Percentiles rank a stretch among this genome's conserved stretches.
Conservation (phyloP, 73 alveolate genomes). For the Paramecium sonneborni region DNA sequence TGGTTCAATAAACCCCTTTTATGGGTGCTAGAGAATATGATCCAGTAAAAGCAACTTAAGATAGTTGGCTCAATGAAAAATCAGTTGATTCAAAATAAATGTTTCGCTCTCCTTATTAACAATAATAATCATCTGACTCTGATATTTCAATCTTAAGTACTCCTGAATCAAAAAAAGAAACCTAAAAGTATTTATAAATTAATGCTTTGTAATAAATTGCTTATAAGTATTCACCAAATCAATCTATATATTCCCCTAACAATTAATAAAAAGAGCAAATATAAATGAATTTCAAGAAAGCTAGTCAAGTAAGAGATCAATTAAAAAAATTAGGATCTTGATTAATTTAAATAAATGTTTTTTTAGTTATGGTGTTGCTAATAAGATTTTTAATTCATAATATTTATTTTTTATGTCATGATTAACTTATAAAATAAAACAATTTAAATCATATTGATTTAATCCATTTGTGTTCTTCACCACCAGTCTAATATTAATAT, state of each 20-base stretch:
- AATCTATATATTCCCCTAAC: not conserved
- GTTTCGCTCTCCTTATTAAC: not conserved
- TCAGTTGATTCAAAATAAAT: not conserved
- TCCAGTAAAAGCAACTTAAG: not conserved
- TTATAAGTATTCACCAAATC: not conserved
- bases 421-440: not conserved
- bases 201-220: not conserved
- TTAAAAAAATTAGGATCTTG: slow-evolving; percentile 39
- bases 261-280: not conserved
- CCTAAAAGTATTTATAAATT: not conserved
- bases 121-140: not conserved
- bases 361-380: too few species aligned
- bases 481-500: not conserved
- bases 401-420: not conserved
- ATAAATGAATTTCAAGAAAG: slow-evolving; percentile 9
- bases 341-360: not conserved
- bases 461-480: slow-evolving; percentile 16
- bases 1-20: slow-evolving; percentile 21
- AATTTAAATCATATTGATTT: not conserved
- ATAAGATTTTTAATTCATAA: too few species aligned
- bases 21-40: not conserved
- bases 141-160: slow-evolving; percentile 5
- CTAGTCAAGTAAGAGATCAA: not conserved
- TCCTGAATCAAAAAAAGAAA: not conserved
- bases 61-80: slow-evolving; percentile 42